These are phyloP conservation scores for Mallotus repandus DNA, from an alignment of 441 rosid genomes.

Conservation along the genomic window DNA sequence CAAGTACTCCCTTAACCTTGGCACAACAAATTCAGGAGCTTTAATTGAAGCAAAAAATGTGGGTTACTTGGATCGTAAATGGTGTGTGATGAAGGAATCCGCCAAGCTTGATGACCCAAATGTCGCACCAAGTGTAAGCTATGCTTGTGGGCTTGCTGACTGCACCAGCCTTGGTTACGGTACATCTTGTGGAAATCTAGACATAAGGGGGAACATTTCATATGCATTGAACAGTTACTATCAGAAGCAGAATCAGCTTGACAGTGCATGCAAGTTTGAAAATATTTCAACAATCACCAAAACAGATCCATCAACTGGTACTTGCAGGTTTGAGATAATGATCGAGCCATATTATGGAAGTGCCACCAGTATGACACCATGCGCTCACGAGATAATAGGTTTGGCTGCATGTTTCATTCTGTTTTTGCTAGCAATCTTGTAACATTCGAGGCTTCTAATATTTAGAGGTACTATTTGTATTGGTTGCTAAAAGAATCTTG, in stretches of 20 bases:
- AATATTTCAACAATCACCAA: conserved; percentile 58
- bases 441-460: conserved; percentile 23
- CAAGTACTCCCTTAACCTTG: conserved; percentile 75
- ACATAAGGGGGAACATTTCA: conserved; percentile 63
- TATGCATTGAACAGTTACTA: conserved; percentile 88
- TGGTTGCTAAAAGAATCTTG: conserved; percentile 17
- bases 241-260: conserved; percentile 77
- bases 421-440: conserved; percentile 33
- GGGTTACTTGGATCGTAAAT: conserved; percentile 48
- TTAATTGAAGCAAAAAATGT: conserved; percentile 58
- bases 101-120: conserved; percentile 67
- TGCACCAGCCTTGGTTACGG: conserved; percentile 89
- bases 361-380: conserved; percentile 26
- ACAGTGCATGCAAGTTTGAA: conserved; percentile 71
- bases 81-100: conserved; percentile 77
- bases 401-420: conserved; percentile 30
- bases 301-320: conserved; percentile 56
- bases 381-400: conserved; percentile 16
- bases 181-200: conserved; percentile 67
- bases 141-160: conserved; percentile 75
- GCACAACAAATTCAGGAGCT: conserved; percentile 66
- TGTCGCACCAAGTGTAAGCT: conserved; percentile 73
- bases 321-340: conserved; percentile 63
- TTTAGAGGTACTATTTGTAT: conserved; percentile 19
- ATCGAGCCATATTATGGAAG: conserved; percentile 68